A percentile compares a stretch with the other conserved stretches of the same genome.
phyloP scores from a whole-genome alignment of 352 stramenopile genomes.

The Pythium pyrilobum region DNA sequence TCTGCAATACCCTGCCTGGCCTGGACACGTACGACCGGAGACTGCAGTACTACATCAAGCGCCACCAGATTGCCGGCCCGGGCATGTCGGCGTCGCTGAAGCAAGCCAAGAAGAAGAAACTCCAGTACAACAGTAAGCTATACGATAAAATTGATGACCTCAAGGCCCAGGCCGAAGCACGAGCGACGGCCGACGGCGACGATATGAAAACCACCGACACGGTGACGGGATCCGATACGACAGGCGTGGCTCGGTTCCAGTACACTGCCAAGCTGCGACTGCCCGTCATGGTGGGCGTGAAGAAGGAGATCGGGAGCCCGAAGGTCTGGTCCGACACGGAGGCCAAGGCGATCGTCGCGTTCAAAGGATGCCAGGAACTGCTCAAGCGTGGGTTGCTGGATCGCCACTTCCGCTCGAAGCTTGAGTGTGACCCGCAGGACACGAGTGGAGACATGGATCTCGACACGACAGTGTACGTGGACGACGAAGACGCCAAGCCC shows the following conservation, averaged over 20 bases:
- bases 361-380: constrained; percentile 72
- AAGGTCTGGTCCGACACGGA: constrained; percentile 52
- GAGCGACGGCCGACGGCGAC: constrained; percentile 4
- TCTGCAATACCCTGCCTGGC: constrained; percentile 76
- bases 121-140: constrained; percentile 75
- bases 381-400: constrained; percentile 67
- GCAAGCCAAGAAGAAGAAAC: constrained; percentile 62
- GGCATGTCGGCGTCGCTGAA: constrained; percentile 51
- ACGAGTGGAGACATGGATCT: constrained; percentile 16
- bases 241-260: constrained; percentile 30
- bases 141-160: constrained; percentile 75
- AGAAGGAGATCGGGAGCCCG: constrained; percentile 57
- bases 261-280: constrained; percentile 64
- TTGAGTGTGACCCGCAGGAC: constrained; percentile 38
- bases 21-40: constrained; percentile 80
- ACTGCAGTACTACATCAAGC: constrained; percentile 69
- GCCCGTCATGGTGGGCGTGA: constrained; percentile 49
- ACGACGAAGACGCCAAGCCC: constrained; percentile 11
- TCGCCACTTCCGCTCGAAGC: constrained; percentile 60
- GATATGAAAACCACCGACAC: constrained; percentile 15
- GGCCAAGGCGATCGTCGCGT: constrained; percentile 79
- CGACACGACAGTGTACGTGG: constrained; percentile 8
- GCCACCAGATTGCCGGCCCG: constrained; percentile 37
- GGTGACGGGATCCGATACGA: background rate
- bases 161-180: constrained; percentile 33